Evolutionary conservation across 306 rosid species (phyloP).

Genomic region (Prosopis cineraria): DNA sequence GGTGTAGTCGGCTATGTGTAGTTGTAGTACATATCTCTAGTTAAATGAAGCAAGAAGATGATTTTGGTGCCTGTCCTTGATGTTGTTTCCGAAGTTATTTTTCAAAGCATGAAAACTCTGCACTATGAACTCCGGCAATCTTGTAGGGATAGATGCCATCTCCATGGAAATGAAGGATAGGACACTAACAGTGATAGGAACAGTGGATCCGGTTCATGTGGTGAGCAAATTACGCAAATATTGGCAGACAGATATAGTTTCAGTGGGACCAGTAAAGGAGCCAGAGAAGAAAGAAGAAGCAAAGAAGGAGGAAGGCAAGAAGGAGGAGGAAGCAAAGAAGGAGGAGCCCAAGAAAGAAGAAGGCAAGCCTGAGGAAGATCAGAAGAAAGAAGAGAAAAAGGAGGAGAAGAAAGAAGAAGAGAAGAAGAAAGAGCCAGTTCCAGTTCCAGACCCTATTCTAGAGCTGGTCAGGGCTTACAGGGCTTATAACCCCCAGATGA

Average conservation of each 20-base stretch:
- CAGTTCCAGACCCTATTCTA: constrained; percentile 59
- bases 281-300: constrained; percentile 88
- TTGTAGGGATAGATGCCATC: constrained; percentile 83
- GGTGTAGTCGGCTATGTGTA: not conserved
- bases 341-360: constrained; percentile 54
- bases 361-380: constrained; percentile 48
- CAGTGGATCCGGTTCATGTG: constrained; percentile 73
- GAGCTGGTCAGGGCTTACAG: constrained; percentile 80
- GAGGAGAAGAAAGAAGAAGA: constrained; percentile 43
- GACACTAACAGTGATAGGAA: constrained; percentile 84
- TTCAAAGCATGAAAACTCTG: not conserved
- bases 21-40: not conserved
- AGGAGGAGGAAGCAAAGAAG: constrained; percentile 39
- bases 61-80: not conserved
- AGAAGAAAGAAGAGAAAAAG: constrained; percentile 45
- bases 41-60: not conserved
- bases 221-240: constrained; percentile 83
- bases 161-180: constrained; percentile 89
- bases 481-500: constrained; percentile 77
- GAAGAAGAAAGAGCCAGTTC: constrained; percentile 53
- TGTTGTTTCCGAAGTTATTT: not conserved
- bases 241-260: constrained; percentile 64
- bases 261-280: constrained; percentile 88
- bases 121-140: not conserved
- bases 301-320: constrained; percentile 68